These are phyloP conservation scores for Russula compacta DNA, from an alignment of 768 basidiomycete species.

Conservation along the genomic window DNA sequence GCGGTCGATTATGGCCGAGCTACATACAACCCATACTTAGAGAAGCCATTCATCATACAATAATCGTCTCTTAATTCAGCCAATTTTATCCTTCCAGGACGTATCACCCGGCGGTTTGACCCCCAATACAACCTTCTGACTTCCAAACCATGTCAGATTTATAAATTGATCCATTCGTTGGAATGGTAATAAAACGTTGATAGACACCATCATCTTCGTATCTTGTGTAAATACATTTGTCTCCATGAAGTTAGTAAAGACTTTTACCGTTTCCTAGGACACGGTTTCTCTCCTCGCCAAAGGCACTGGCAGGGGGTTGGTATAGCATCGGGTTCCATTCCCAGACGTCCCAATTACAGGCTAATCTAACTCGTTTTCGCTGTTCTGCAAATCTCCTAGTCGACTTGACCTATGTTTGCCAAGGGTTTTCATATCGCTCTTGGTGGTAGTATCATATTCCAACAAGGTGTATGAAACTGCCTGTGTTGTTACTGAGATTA, in stretches of 20 bases:
- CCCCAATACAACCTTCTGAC: conserved; percentile 14
- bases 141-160: conserved; percentile 7
- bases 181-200: not conserved
- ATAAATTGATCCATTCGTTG: not conserved
- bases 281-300: conserved; percentile 10
- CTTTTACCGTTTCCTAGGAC: conserved; percentile 3
- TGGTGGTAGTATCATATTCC: conserved; percentile 15
- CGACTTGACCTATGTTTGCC: not conserved
- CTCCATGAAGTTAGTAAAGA: not conserved
- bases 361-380: not conserved
- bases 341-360: not conserved
- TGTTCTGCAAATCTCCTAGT: not conserved
- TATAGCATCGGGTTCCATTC: not conserved
- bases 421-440: conserved; percentile 14
- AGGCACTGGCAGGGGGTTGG: conserved; percentile 2
- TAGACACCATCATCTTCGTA: conserved; percentile 10
- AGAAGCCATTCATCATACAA: conserved; percentile 11
- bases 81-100: conserved; percentile 17
- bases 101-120: conserved; percentile 11
- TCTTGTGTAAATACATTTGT: conserved; percentile 6
- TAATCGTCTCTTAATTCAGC: too few species aligned
- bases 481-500: not conserved
- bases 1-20: conserved; percentile 14
- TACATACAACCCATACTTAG: conserved; percentile 1
- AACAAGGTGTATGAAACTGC: not conserved